phyloP scores from a whole-genome alignment of 1,284 basidiomycete species.

The Cryptococcus deneoformans region DNA sequence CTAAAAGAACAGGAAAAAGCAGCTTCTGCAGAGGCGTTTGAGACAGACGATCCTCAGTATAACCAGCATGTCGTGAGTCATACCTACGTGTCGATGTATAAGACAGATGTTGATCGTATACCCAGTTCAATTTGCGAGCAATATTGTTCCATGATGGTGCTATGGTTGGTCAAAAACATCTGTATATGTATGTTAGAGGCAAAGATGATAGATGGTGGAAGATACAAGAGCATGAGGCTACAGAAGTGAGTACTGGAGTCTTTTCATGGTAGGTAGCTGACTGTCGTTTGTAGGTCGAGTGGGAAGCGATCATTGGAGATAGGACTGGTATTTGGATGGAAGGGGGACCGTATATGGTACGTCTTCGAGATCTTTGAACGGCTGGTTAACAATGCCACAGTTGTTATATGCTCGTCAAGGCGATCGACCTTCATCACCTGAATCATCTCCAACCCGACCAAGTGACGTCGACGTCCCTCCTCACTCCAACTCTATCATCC shows the following conservation, averaged over 20 bases:
- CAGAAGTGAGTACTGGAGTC: conserved; percentile 16
- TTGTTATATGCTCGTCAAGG: conserved; percentile 32
- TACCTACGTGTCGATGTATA: not conserved
- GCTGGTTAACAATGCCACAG: not conserved
- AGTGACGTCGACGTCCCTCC: not conserved
- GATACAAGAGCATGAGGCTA: conserved; percentile 31
- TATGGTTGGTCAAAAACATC: conserved; percentile 28
- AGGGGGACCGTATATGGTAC: conserved; percentile 40
- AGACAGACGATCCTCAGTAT: conserved; percentile 30
- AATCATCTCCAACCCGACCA: not conserved
- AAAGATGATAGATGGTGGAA: conserved; percentile 38
- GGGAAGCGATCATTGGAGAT: conserved; percentile 28
- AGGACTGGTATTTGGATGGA: conserved; percentile 42
- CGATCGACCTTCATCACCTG: conserved; percentile 10
- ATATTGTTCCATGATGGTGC: conserved; percentile 42
- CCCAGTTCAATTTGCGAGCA: conserved; percentile 32
- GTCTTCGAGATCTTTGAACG: not conserved
- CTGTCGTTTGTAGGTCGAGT: conserved; percentile 21
- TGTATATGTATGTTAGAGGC: conserved; percentile 33
- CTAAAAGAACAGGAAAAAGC: conserved; percentile 21
- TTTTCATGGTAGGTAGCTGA: not conserved
- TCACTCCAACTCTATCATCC: not conserved
- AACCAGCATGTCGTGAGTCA: conserved; percentile 32
- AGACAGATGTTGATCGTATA: not conserved
- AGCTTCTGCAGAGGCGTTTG: conserved; percentile 23